A percentile compares a stretch with the other conserved stretches of the same genome.
phyloP scores from a whole-genome alignment of 805 yeast genomes.

The Saccharomycopsis javanensis region DNA sequence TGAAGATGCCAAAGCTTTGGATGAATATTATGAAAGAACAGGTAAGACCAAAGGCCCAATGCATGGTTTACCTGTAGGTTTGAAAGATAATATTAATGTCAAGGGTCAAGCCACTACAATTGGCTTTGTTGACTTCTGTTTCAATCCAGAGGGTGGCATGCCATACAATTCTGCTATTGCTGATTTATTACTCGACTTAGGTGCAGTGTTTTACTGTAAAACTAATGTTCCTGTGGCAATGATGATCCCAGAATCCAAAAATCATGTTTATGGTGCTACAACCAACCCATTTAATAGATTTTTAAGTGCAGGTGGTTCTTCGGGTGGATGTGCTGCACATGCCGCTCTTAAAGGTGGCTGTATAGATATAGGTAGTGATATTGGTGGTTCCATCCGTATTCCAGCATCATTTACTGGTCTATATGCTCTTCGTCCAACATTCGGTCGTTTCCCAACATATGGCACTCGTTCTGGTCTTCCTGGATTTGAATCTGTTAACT shows the following conservation, averaged over 20 bases:
- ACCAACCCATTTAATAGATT: constrained; percentile 49
- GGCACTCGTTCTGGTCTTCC: constrained; percentile 25
- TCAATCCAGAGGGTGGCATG: constrained; percentile 15
- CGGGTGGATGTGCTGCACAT: constrained; percentile 64
- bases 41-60: constrained; percentile 48
- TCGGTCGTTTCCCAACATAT: constrained; percentile 38
- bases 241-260: constrained; percentile 59
- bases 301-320: constrained; percentile 59
- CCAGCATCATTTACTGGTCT: constrained; percentile 60
- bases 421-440: constrained; percentile 53
- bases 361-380: constrained; percentile 59
- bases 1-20: constrained; percentile 44
- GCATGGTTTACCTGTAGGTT: constrained; percentile 57
- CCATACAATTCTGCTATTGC: constrained; percentile 12
- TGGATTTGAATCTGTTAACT: constrained; percentile 26
- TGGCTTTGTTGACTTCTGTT: constrained; percentile 32
- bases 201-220: constrained; percentile 55
- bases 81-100: constrained; percentile 37
- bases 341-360: constrained; percentile 51
- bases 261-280: constrained; percentile 51
- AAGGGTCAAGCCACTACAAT: constrained; percentile 39
- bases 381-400: constrained; percentile 61
- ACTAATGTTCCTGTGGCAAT: constrained; percentile 61
- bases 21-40: constrained; percentile 36
- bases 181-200: constrained; percentile 28